phyloP scores from a whole-genome alignment of 1,284 basidiomycete species.

The Moniliella sp. region DNA sequence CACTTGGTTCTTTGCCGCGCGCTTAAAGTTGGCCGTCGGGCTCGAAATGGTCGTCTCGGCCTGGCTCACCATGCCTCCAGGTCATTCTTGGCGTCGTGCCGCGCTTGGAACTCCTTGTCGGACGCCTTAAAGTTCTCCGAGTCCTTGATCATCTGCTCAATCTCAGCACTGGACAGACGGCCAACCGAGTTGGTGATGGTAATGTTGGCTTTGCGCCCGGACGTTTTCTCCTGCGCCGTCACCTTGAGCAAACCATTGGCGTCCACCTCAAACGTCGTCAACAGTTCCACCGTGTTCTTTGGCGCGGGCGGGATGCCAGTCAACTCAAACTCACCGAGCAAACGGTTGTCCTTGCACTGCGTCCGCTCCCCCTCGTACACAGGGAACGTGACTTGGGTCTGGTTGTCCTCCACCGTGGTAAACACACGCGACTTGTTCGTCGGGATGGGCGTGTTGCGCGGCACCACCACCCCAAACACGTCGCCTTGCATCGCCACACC shows the following conservation, averaged over 20 bases:
- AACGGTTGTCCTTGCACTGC: constrained; percentile 34
- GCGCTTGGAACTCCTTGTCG: constrained; percentile 33
- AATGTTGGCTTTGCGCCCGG: constrained; percentile 33
- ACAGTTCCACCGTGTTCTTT: constrained; percentile 30
- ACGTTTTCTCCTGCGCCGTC: constrained; percentile 29
- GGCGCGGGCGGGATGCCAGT: constrained; percentile 33
- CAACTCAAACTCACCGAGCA: constrained; percentile 33
- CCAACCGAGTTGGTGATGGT: constrained; percentile 35
- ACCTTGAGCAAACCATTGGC: constrained; percentile 34
- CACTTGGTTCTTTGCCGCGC: constrained; percentile 28
- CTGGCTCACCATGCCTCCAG: constrained; percentile 30
- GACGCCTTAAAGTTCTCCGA: constrained; percentile 33
- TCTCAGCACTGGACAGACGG: constrained; percentile 28
- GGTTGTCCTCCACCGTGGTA: constrained; percentile 34
- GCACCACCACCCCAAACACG: constrained; percentile 32
- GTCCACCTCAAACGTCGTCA: constrained; percentile 33
- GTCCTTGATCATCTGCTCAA: constrained; percentile 35
- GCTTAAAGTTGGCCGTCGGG: constrained; percentile 31
- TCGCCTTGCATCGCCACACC: constrained; percentile 35
- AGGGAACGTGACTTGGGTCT: constrained; percentile 33
- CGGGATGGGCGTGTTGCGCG: constrained; percentile 34
- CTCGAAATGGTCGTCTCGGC: constrained; percentile 31
- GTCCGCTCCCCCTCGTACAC: constrained; percentile 35
- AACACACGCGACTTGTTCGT: constrained; percentile 32
- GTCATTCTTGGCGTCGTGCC: constrained; percentile 32